Base-by-base conservation (phyloP, 1,284 basidiomycete genomes). In the Trametes hirsuta region DNA sequence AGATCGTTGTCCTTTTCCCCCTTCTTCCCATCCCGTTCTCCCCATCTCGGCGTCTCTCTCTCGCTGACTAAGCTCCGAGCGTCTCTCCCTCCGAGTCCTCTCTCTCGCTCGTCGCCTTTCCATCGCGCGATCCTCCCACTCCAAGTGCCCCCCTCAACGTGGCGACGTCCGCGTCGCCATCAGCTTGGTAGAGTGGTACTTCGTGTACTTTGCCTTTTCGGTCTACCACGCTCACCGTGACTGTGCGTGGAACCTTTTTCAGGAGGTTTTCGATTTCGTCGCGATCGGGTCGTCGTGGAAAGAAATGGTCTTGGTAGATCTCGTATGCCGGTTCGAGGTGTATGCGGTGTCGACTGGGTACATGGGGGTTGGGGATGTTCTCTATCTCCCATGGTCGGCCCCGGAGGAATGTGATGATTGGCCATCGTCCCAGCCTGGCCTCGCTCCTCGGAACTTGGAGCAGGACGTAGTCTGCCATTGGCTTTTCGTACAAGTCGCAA, bases 161-260 rank as follows among this genome's bases (percentile, higher is more conserved):
- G 42, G 41, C 51, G 41, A 53, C 10, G 51, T 53, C 51, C 51
- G n/a, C 51, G 41, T 53, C 51, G 51, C 39, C 30, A 14, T 15
- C 25, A 15, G 22, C 47, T 49, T 36, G n/a, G 24, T 40, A 12
- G 39, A 35, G 10, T 39, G 30, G 15, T 6, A 35, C 41, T 30
- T 46, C 51, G 15, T 45, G 21, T 10, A 10, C n/a, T 5, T 34
- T 12, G 9, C 42, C 51, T 24, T 46, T 6, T n/a, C 22, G 18
- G n/a, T 14, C n/a, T 25, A 45, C 25, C 21, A n/a, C 35, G 25
- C 30, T 30, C 30, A 35, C 36, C 21, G 24, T 45, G 50, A 52
- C 14, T 11, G 44, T 18, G 30, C 15, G 11, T 11, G 41, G 51
- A 18, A 36, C n/a, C 5, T 15, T 39, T 24, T n/a, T 40, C 12